Conservation (phyloP, 352 stramenopile genomes). For the Saprolegnia diclina region DNA sequence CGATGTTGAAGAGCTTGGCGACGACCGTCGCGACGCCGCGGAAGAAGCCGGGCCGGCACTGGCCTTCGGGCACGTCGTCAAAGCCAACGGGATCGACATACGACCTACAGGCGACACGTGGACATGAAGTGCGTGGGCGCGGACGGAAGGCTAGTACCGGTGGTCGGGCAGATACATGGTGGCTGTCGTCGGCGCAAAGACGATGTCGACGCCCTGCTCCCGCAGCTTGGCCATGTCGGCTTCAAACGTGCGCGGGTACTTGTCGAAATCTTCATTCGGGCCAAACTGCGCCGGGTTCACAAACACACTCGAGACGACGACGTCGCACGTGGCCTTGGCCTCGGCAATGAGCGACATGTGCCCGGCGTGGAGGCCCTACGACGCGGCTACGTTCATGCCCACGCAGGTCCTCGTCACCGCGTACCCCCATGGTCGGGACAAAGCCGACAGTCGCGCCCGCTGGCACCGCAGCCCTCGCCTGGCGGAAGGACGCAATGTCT, state of each 20-base stretch:
- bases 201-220: conserved; percentile 84
- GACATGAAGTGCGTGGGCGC: conserved; percentile 30
- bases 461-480: conserved; percentile 43
- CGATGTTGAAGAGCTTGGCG: conserved; percentile 99
- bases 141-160: conserved; percentile 28
- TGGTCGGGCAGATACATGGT: conserved; percentile 87
- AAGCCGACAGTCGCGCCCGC: conserved; percentile 85
- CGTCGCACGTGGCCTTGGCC: conserved; percentile 88
- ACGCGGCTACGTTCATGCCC: background rate
- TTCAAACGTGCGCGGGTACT: conserved; percentile 96
- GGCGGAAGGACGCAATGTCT: conserved; percentile 24
- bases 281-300: conserved; percentile 99
- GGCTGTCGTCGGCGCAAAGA: conserved; percentile 78
- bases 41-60: conserved; percentile 94
- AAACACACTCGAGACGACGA: conserved; percentile 95
- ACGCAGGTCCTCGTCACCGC: conserved; percentile 14
- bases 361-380: conserved; percentile 93
- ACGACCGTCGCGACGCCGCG: conserved; percentile 98
- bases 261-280: conserved; percentile 96
- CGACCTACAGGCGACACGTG: conserved; percentile 61
- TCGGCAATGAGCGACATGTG: conserved; percentile 87
- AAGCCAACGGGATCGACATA: conserved; percentile 94
- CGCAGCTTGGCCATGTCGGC: conserved; percentile 84
- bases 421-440: conserved; percentile 98
- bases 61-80: conserved; percentile 90